Conservation (phyloP, 1,284 basidiomycete species). For the Cystobasidium slooffiae region DNA sequence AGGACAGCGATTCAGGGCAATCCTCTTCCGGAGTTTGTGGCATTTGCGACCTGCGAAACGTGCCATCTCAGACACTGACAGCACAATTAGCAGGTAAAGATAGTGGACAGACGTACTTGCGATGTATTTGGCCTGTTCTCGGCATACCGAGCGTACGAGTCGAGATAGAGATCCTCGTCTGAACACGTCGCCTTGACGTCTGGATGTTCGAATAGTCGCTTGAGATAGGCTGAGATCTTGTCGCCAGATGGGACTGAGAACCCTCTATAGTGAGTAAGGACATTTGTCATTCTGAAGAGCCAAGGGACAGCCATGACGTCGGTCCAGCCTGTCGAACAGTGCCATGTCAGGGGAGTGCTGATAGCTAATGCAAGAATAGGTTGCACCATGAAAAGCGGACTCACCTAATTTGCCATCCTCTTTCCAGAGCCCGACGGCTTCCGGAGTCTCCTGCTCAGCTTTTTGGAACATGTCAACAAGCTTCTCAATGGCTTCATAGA, state of each 20-base stretch:
- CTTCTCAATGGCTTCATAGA: conserved; percentile 63
- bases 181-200: conserved; percentile 72
- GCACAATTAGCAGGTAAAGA: not conserved
- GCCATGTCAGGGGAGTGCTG: not conserved
- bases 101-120: conserved; percentile 59
- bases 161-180: conserved; percentile 71
- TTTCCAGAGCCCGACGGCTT: conserved; percentile 41
- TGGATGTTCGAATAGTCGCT: conserved; percentile 66
- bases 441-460: conserved; percentile 58
- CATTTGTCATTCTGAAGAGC: conserved; percentile 69
- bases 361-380: not conserved
- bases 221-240: conserved; percentile 64
- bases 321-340: conserved; percentile 62
- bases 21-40: conserved; percentile 30
- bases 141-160: conserved; percentile 76
- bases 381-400: not conserved
- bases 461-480: conserved; percentile 68
- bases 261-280: conserved; percentile 70
- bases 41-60: conserved; percentile 22
- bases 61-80: not conserved
- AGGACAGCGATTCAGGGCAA: conserved; percentile 16
- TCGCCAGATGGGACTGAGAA: conserved; percentile 63
- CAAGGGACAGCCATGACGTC: conserved; percentile 78
- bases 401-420: conserved; percentile 33
- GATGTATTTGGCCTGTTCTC: conserved; percentile 73